Evolutionary conservation across 2,329 filamentous ascomycete species (phyloP).

Genomic region (Botrytis elliptica): DNA sequence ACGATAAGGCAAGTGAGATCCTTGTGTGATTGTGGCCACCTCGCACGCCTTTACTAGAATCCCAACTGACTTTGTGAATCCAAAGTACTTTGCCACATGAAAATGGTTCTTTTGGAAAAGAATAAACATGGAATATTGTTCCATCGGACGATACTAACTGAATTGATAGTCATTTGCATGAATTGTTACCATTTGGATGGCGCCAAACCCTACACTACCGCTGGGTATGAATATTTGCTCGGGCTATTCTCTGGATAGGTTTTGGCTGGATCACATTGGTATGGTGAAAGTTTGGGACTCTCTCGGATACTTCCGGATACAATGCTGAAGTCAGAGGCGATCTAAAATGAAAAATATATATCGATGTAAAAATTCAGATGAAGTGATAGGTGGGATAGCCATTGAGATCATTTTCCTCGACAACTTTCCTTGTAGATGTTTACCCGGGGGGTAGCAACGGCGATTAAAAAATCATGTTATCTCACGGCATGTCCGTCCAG

Average conservation of each 20-base stretch:
- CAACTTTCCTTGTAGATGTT: neutral
- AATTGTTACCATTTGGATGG: neutral
- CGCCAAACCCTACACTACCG: neutral
- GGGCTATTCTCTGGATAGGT: neutral
- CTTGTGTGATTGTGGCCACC: slow-evolving; percentile 1
- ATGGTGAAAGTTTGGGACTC: neutral
- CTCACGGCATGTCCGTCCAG: neutral
- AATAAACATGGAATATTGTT: neutral
- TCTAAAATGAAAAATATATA: neutral
- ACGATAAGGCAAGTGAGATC: neutral
- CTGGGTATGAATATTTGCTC: neutral
- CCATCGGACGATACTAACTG: neutral
- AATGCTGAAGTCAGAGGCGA: neutral
- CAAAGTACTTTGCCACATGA: neutral
- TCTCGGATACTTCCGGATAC: neutral
- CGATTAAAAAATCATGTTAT: neutral
- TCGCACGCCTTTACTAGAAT: slow-evolving; percentile 10
- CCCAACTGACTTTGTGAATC: neutral
- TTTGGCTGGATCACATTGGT: neutral
- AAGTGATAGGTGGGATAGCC: slow-evolving; percentile 4
- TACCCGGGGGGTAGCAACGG: neutral
- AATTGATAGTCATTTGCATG: neutral
- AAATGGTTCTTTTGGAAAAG: neutral
- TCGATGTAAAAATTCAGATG: neutral
- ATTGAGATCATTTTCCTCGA: neutral